Conservation (phyloP, 192 early-diverging fungal species). For the Coemansia sp. region DNA sequence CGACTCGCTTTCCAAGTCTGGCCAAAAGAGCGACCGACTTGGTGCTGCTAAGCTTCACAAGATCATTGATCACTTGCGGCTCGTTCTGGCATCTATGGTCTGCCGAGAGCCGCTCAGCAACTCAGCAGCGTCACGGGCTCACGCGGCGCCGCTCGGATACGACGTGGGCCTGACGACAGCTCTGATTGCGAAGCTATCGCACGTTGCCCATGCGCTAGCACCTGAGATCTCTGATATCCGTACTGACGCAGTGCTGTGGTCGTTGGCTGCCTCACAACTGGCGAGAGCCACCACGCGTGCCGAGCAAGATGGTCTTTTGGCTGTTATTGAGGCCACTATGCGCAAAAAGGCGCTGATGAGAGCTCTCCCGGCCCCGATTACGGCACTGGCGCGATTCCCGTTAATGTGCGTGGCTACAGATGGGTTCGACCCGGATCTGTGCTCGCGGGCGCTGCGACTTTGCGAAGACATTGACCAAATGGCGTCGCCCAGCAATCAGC, state of each 20-base stretch:
- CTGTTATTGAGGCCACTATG: slow-evolving; percentile 1
- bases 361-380: background rate
- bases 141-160: background rate
- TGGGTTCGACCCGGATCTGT: slow-evolving; percentile 8
- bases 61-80: slow-evolving; percentile 7
- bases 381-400: slow-evolving; percentile 13
- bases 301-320: slow-evolving; percentile 3
- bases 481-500: background rate
- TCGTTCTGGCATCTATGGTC: slow-evolving; percentile 13
- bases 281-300: background rate
- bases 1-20: background rate
- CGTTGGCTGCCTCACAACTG: slow-evolving; percentile 1
- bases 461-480: slow-evolving; percentile 17
- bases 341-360: background rate
- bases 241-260: slow-evolving; percentile 5
- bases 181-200: background rate
- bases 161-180: background rate
- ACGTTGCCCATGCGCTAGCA: background rate
- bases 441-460: slow-evolving; percentile 9
- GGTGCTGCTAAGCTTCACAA: background rate
- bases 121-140: background rate
- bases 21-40: background rate
- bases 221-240: background rate
- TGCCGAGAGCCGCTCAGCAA: background rate
- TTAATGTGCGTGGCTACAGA: slow-evolving; percentile 11